phyloP scores from a whole-genome alignment of 169 alveolate species.

The Eimeria acervulina region DNA sequence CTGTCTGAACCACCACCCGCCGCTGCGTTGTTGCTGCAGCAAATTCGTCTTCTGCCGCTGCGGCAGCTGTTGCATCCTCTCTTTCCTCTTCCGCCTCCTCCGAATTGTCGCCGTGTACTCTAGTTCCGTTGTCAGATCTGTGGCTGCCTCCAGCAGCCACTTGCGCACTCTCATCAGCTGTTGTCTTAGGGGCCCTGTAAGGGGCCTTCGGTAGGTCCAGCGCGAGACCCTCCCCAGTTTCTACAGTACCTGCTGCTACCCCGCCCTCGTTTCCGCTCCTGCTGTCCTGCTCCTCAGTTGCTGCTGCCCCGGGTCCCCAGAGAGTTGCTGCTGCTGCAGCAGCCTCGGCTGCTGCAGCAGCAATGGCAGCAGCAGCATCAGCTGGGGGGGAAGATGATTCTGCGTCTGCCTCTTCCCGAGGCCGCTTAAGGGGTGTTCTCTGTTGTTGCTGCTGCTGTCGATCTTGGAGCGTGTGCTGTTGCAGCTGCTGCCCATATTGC shows the following conservation, averaged over 20 bases:
- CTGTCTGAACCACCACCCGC: neutral
- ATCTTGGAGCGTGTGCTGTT: neutral
- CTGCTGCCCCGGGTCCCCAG: constrained; percentile 27
- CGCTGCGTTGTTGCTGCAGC: neutral
- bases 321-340: constrained; percentile 64
- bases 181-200: neutral
- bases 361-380: constrained; percentile 66
- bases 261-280: neutral
- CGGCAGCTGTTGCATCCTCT: neutral
- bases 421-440: neutral
- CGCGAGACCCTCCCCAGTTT: neutral
- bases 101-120: neutral
- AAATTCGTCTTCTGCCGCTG: neutral
- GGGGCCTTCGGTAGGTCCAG: no score
- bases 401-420: constrained; percentile 28
- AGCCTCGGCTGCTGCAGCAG: constrained; percentile 69
- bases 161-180: neutral
- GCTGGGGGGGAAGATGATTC: neutral
- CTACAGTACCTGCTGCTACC: neutral
- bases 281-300: neutral
- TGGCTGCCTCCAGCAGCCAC: neutral
- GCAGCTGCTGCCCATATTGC: neutral
- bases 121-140: neutral
- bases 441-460: neutral
- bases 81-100: neutral